phyloP scores from a whole-genome alignment of 2,329 filamentous ascomycete genomes.

The Arthrocladium fulminans region DNA sequence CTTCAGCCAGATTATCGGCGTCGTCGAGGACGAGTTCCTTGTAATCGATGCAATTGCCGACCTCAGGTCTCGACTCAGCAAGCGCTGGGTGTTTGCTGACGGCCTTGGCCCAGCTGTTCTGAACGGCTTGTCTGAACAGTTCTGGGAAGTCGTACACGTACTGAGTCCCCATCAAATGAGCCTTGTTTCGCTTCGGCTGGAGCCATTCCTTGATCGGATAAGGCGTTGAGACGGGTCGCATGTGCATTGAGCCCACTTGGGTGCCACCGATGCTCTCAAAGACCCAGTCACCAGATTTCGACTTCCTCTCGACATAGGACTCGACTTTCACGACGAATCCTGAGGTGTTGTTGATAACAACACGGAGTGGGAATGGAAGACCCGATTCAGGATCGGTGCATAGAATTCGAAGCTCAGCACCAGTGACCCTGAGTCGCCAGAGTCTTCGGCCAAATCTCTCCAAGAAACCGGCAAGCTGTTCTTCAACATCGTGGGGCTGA shows the following conservation, averaged over 20 bases:
- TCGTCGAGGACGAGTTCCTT: slow-evolving; percentile 93
- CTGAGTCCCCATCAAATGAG: slow-evolving; percentile 96
- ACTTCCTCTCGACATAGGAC: slow-evolving; percentile 95
- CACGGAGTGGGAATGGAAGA: slow-evolving; percentile 80
- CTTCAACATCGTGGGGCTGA: slow-evolving; percentile 78
- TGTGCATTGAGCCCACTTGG: slow-evolving; percentile 90
- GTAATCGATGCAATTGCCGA: slow-evolving; percentile 87
- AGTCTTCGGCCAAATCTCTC: slow-evolving; percentile 91
- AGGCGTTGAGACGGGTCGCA: slow-evolving; percentile 80
- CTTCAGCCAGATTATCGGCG: slow-evolving; percentile 80
- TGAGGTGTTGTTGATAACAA: slow-evolving; percentile 96
- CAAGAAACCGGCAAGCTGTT: slow-evolving; percentile 87
- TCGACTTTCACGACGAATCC: slow-evolving; percentile 97
- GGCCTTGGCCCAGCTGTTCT: slow-evolving; percentile 82
- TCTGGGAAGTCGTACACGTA: slow-evolving; percentile 99
- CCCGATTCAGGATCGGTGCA: slow-evolving; percentile 85
- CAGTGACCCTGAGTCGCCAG: slow-evolving; percentile 92
- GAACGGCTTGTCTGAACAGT: slow-evolving; percentile 94
- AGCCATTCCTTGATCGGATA: slow-evolving; percentile 98
- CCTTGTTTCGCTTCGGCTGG: slow-evolving; percentile 98
- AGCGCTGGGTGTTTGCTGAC: slow-evolving; percentile 65
- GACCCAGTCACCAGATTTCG: slow-evolving; percentile 94
- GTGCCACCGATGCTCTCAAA: slow-evolving; percentile 96
- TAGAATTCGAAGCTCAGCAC: slow-evolving; percentile 96
- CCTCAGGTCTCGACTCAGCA: slow-evolving; percentile 69